Evolutionary conservation across 306 rosid genomes (phyloP).

Genomic region (Quercus robur): DNA sequence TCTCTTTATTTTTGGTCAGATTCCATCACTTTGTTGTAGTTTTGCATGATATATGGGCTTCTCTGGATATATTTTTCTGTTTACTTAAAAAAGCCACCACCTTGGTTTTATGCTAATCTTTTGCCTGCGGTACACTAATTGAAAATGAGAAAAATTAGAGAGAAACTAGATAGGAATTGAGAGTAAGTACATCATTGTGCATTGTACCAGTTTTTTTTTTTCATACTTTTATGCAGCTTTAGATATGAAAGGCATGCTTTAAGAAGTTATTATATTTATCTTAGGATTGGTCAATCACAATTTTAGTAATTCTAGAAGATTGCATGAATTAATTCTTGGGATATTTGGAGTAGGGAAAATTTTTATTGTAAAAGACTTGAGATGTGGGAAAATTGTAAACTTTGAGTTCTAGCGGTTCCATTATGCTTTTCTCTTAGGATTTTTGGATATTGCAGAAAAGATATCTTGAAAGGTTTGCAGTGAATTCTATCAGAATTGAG

Average conservation of each 20-base stretch:
- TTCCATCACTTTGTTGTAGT: too few relatives aligned
- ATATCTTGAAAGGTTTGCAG: neutral
- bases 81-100: neutral
- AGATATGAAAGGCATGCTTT: neutral
- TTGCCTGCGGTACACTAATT: neutral
- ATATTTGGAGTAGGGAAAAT: neutral
- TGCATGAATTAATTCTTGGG: neutral
- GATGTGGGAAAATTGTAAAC: neutral
- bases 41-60: neutral
- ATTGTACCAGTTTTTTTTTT: neutral
- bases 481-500: neutral
- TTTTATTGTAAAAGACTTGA: neutral
- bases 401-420: neutral
- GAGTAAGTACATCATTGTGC: neutral
- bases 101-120: neutral
- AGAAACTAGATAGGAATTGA: neutral
- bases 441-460: neutral
- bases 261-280: neutral
- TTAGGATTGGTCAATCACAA: neutral
- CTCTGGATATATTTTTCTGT: neutral
- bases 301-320: neutral
- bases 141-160: neutral
- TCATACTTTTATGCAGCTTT: neutral
- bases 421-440: neutral
- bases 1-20: neutral